Conservation (phyloP, 1,139 yeast species). For the Candida neerlandica region DNA sequence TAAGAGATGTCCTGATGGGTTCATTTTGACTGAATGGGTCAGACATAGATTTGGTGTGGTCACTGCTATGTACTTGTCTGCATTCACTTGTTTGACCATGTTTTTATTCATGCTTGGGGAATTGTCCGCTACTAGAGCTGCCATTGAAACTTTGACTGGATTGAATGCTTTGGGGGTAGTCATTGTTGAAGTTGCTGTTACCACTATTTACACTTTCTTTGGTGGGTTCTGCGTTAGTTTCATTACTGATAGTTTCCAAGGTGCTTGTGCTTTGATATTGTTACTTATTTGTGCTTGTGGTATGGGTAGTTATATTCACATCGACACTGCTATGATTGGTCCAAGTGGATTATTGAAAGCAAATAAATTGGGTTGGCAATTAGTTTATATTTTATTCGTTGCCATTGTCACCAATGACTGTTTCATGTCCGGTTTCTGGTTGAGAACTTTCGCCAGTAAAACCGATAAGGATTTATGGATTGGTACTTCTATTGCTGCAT, state of each 20-base stretch:
- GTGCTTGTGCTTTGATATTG: constrained; percentile 67
- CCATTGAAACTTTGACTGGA: constrained; percentile 77
- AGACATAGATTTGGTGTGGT: constrained; percentile 73
- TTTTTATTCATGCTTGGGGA: constrained; percentile 89
- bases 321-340: constrained; percentile 63
- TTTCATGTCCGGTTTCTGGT: constrained; percentile 91
- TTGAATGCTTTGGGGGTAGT: constrained; percentile 79
- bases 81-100: constrained; percentile 83
- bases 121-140: constrained; percentile 74
- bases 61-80: constrained; percentile 74
- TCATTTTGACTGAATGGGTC: constrained; percentile 95
- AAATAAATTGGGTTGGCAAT: constrained; percentile 83
- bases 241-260: constrained; percentile 86
- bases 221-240: constrained; percentile 93
- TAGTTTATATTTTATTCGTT: constrained; percentile 77
- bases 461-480: constrained; percentile 73
- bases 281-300: constrained; percentile 76
- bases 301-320: constrained; percentile 74
- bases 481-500: constrained; percentile 75
- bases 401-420: constrained; percentile 91
- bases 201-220: constrained; percentile 80
- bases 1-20: constrained; percentile 82
- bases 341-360: constrained; percentile 67
- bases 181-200: constrained; percentile 84
- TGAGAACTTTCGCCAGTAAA: constrained; percentile 87